Base-by-base conservation (phyloP, 2,329 filamentous ascomycete species). In the Alternaria incomplexa region DNA sequence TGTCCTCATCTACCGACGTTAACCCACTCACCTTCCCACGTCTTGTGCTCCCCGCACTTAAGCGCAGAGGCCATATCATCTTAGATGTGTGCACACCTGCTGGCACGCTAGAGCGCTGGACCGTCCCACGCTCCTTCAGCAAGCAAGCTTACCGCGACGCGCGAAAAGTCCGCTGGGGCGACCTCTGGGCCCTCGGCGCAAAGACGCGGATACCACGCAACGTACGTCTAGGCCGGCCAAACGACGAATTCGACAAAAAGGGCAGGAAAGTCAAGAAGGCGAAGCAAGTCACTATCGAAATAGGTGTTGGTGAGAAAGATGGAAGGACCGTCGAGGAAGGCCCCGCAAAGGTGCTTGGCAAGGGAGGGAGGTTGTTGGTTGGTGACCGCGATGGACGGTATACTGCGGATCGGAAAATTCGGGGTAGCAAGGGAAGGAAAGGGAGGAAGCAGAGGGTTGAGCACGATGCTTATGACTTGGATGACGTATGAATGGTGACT, bases 131-230 rank as follows among this genome's bases (percentile, higher is more conserved):
- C 70, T 93, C 90, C 63, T 96, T 90, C 80, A 90, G 90, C 78
- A 90, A 87, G 71, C 89, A 91, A 72, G 93, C 93, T 1, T 98
- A 95, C 82, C 93, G 92, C 72, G 96, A 98, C 77, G 96, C 96
- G 36, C 89, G 96, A 65, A 99, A 99, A 82, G 87, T 91, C 0
- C 83, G 83, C 56, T 98, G 95, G 96, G 96, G 96, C 43, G 96
- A 98, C 77, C 84, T 98, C 10, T 99, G 96, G 96, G 93, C 95
- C 1, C 84, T 98, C 0, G 96, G 96, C 0, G 95, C 94, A 22
- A 98, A 98, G 85, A 96, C 93, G 0, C 86, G 93, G 12, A 86
- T 91, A 5, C 75, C 80, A 3, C 84, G 92, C 50, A 84, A 82
- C 13, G 81, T 91, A 46, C 87, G 89, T 8, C 80, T 91, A 4